Evolutionary conservation across 1,284 basidiomycete species (phyloP), one percentile per base, ranked within the genome.

Genomic region (Amylostereum areolatum): DNA sequence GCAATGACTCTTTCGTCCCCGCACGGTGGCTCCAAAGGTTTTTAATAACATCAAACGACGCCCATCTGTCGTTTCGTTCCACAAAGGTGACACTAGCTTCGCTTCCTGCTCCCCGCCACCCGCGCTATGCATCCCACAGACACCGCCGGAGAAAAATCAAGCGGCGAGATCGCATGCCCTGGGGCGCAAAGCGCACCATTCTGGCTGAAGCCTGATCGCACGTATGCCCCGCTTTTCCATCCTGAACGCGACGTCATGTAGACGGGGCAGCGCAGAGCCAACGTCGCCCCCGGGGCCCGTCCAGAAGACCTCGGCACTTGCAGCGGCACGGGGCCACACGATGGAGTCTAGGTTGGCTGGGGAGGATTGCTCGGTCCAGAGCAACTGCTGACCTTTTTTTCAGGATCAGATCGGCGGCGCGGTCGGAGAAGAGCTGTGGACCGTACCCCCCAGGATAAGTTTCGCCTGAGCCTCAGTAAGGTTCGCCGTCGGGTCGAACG

Each of bases 261-360:
- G 71, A 42, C 91, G 77, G 12, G 83, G 78, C 18, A 92, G 66
- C 1, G 90, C 92, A 39, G 79, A 69, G 1, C 63, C 68, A 27
- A 78, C 70, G 57, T 81, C 75, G 8, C 78, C 71, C 0, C 65
- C 69, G 0, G 75, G 73, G 0, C 91, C 87, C 2, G 78, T 82
- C 90, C 90, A 93, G 68, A 87, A 92, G n/a, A 92, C 62, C 70
- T 93, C 90, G 0, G 89, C 89, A 4, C 81, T 79, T 0, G 83
- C 75, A 0, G 87, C 86, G 9, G 88, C 85, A 47, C 90, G 76
- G 1, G 91, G 91, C 89, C 89, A 93, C 7, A 81, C 70, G 48
- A 82, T 78, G 0, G 74, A 59, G 58, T 93, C 89, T 43, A 92
- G 64, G 61, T 88, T 90, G 43, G 73, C 71, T 12, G 81, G 75